Evolutionary conservation across 768 basidiomycete species (phyloP), one percentile per base, ranked within the genome.

Genomic region (Lanmaoa rubissima): DNA sequence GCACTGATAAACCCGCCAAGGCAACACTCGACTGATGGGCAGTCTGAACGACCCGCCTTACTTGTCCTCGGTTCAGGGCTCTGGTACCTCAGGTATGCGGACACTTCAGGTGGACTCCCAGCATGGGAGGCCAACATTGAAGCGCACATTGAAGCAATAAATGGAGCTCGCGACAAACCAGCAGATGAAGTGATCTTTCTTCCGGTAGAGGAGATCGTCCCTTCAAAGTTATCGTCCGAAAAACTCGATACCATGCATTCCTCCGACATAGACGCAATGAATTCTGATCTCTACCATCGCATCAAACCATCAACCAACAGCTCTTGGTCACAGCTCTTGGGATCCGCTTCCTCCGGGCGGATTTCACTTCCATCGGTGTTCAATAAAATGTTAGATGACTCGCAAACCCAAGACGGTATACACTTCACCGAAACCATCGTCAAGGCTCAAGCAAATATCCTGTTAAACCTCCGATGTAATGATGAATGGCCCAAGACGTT

Each of bases 201-300:
- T 19, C 94, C 94, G 5, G 82, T 95, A 21, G 84, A 89, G 63
- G 80, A 86, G 43, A 77, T 91, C 13, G 75, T 89, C n/a, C 61
- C 80, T 38, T 79, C 81, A 13, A 88, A 88, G 66, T 74, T 97
- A 28, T 80, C 84, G 0, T 69, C 75, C 3, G 83, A 85, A 31
- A 81, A 92, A 52, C 82, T 83, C 7, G 65, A 75, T 28, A 87
- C 85, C 11, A 89, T 97, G 78, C 82, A 82, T 54, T 77, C 83
- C 26, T 81, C 87, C 14, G 91, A 94, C 65, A 87, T 95, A 53
- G 88, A 92, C 63, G 90, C 88, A 40, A 94, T 97, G 92, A 96
- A 97, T 70, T 86, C 88, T 3, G 88, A 91, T 68, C 78, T 94
- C 49, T 78, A 77, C 57, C 88, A 91, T 66, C 83, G 89, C 51